Base-by-base conservation (phyloP, 768 basidiomycete genomes). In the Gelatoporia subvermispora region DNA sequence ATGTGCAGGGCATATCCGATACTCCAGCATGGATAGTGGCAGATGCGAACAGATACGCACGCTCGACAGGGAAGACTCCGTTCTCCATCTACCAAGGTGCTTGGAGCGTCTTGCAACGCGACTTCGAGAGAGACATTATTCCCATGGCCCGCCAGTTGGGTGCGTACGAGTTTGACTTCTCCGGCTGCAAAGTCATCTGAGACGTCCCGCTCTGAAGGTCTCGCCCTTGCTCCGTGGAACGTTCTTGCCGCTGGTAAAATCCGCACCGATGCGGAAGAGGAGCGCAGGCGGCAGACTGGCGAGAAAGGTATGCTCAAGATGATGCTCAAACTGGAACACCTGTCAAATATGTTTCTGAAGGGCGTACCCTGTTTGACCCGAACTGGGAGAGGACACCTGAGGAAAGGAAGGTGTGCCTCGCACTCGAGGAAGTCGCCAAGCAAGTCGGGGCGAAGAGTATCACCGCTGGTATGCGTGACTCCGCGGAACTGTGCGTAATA, bases 371-470 rank as follows among this genome's bases (percentile, higher is more conserved):
- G 0, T 47, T 59, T 4, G 49, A 56, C 8, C 44, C 52, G 0
- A 48, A 69, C 22, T 80, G 79, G 79, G 62, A 73, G 55, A 72
- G 78, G 4, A 76, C 48, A 25, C 74, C 75, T 35, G 52, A 65
- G 15, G 74, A 82, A 54, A 66, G 54, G 41, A 65, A 65, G 24
- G 62, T 78, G 9, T 69, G 69, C 45, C 55, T 60, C 2, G 78
- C 70, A 0, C 64, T 81, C 20, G 77, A 77, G 55, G 70, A 75
- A 47, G 72, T 82, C 10, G 78, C 78, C 1, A 55, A 55, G 13
- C 72, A 81, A 52, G 65, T 79, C 7, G 78, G 78, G 0, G 70
- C 71, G 2, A 68, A 74, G 54, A 62, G 64, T 41, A 67, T 82
- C 53, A 72, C 72, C 5, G 65, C 79, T 22, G 73, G 76, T 76